A percentile compares a stretch with the other conserved stretches of the same genome.
Conservation (phyloP, 2,329 filamentous ascomycete species). For the Sphaerulina vaccinii region DNA sequence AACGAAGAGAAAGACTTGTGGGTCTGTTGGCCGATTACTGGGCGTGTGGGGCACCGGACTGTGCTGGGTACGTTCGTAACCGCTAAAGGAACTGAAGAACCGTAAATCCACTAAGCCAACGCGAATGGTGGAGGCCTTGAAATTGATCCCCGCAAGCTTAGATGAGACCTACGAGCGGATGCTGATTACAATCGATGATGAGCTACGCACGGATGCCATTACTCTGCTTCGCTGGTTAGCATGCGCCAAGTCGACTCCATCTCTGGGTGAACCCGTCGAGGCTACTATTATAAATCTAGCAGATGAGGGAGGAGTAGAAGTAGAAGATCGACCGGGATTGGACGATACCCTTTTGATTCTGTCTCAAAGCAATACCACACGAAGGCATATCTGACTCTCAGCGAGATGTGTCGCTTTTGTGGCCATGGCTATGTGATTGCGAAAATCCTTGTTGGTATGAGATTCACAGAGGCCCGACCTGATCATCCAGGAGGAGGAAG, state of each 20-base stretch:
- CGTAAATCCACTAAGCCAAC: constrained; percentile 19
- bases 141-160: constrained; percentile 17
- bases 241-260: constrained; percentile 20
- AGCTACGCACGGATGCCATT: constrained; percentile 12
- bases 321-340: constrained; percentile 13
- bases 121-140: constrained; percentile 14
- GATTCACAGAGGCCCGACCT: no score
- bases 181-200: constrained; percentile 14
- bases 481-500: no score
- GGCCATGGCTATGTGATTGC: no score
- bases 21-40: no score
- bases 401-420: no score
- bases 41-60: no score
- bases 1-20: no score
- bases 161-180: constrained; percentile 26
- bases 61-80: no score
- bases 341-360: constrained; percentile 21
- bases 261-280: constrained; percentile 22
- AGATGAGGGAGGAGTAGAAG: constrained; percentile 12
- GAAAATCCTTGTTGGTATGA: no score
- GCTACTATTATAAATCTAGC: constrained; percentile 17
- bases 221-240: constrained; percentile 23
- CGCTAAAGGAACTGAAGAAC: constrained; percentile 20
- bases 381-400: no score
- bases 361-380: no score